Base-by-base conservation (phyloP, 768 basidiomycete species). In the Naganishia randhawae region DNA sequence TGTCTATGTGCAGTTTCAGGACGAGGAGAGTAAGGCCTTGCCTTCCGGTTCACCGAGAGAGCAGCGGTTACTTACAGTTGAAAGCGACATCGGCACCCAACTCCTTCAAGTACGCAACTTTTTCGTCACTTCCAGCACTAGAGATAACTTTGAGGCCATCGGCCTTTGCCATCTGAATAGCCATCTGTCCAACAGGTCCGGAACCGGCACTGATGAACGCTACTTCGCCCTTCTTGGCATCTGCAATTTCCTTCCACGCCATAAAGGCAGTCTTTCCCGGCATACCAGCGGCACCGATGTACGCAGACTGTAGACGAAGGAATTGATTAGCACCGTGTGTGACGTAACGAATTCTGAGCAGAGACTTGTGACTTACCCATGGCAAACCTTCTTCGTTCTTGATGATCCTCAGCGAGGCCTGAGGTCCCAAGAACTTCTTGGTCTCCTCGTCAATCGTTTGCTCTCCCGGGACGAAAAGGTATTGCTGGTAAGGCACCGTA, bases 61-160 rank as follows among this genome's bases (percentile, higher is more conserved):
- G 8, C n/a, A n/a, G 19, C 6, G 5, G 16, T 9, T 5, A 52
- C 71, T 51, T 42, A 69, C 71, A 73, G 71, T 73, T 73, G 69
- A 73, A 73, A 0, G 70, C 73, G 11, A 57, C 45, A 50, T 73
- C 72, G 16, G 69, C 73, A 25, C 70, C 70, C 42, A 73, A 62
- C 41, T 51, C 53, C 64, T 73, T 68, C 48, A 69, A 63, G 69
- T 45, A 71, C 67, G 70, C 69, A 50, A 90, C 87, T 77, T 91
- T 90, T 62, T 88, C 86, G n/a, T 89, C 87, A 0, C 85, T 84
- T 1, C 89, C 88, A 0, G 87, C 86, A 0, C 86, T 88, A 0
- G 84, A 87, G 55, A 91, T 87, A 42, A 90, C 89, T 72, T 86
- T 87, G 41, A 82, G 69, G 0, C 84, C 84, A 0, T 79, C 75